A percentile compares a stretch with the other conserved stretches of the same genome.
These are phyloP conservation scores for Diaporthe destruens DNA, from an alignment of 2,329 filamentous ascomycete genomes.

Conservation along the genomic window DNA sequence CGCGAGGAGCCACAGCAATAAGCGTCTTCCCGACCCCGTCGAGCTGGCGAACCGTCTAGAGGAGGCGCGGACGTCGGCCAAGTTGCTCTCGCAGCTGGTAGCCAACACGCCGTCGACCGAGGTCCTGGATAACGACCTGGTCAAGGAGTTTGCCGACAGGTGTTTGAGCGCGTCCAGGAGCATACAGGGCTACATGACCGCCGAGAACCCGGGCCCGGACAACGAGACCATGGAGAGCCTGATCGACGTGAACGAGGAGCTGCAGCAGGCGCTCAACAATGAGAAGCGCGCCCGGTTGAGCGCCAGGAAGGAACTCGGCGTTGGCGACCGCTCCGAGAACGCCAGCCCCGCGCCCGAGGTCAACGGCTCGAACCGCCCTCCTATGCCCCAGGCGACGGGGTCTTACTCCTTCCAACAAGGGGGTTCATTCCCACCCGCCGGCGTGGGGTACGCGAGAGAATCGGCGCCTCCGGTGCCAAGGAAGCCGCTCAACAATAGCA, in stretches of 20 bases:
- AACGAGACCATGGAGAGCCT: slow-evolving; percentile 94
- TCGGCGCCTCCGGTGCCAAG: slow-evolving; percentile 35
- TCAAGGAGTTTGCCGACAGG: slow-evolving; percentile 91
- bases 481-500: slow-evolving; percentile 42
- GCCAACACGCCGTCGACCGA: slow-evolving; percentile 85
- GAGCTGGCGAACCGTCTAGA: slow-evolving; percentile 88
- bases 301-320: slow-evolving; percentile 67
- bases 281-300: slow-evolving; percentile 85
- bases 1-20: slow-evolving; percentile 62
- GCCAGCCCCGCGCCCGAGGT: slow-evolving; percentile 47
- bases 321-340: slow-evolving; percentile 49
- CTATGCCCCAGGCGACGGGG: slow-evolving; percentile 22
- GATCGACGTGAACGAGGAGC: slow-evolving; percentile 94
- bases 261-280: slow-evolving; percentile 84
- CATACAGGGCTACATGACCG: slow-evolving; percentile 87
- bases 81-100: slow-evolving; percentile 90
- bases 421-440: not conserved
- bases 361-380: slow-evolving; percentile 42
- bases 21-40: slow-evolving; percentile 72
- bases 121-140: slow-evolving; percentile 84
- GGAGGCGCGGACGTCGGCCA: slow-evolving; percentile 90
- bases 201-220: slow-evolving; percentile 83
- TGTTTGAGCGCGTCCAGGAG: slow-evolving; percentile 84
- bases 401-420: slow-evolving; percentile 31
- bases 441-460: slow-evolving; percentile 13